Percentiles rank a stretch among this genome's conserved stretches.
phyloP scores from a whole-genome alignment of 495 filamentous ascomycete species.

The Letharia columbiana region DNA sequence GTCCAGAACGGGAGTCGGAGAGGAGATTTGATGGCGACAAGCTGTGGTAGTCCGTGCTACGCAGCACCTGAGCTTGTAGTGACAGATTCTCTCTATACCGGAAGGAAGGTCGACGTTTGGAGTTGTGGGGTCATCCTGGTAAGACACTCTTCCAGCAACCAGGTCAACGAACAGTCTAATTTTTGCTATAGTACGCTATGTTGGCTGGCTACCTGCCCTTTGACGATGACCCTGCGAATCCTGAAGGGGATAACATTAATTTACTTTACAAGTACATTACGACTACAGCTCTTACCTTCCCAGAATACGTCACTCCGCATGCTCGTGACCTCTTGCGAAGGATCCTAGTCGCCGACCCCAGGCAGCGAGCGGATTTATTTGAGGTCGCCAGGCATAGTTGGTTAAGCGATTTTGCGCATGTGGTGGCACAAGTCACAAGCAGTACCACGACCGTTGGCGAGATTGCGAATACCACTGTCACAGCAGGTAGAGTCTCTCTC shows the following conservation, averaged over 20 bases:
- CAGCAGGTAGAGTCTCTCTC: conserved; percentile 44
- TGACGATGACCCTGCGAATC: conserved; percentile 96
- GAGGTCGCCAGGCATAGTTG: conserved; percentile 98
- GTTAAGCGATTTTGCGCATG: conserved; percentile 90
- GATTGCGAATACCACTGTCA: conserved; percentile 71
- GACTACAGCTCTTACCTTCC: conserved; percentile 92
- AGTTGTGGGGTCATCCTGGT: conserved; percentile 98
- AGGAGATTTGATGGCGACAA: conserved; percentile 51
- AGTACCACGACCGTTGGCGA: conserved; percentile 81
- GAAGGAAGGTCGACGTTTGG: conserved; percentile 97
- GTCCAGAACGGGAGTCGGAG: conserved; percentile 75
- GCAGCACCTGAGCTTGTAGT: conserved; percentile 96
- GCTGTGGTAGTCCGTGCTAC: conserved; percentile 67
- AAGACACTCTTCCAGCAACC: conserved; percentile 33
- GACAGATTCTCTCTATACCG: conserved; percentile 94
- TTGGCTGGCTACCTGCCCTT: conserved; percentile 97
- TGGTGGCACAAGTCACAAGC: conserved; percentile 94
- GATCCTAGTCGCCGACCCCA: conserved; percentile 92
- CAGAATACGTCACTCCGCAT: conserved; percentile 97
- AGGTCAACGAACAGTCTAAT: conserved; percentile 10
- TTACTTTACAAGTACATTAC: conserved; percentile 99
- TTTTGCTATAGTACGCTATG: conserved; percentile 77
- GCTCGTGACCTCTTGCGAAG: conserved; percentile 84
- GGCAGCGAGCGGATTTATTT: conserved; percentile 91
- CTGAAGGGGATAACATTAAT: conserved; percentile 98